Percentiles rank a stretch among this genome's conserved stretches.
Evolutionary conservation across 352 stramenopile species (phyloP).

Genomic region (Hyaloperonospora brassicae): DNA sequence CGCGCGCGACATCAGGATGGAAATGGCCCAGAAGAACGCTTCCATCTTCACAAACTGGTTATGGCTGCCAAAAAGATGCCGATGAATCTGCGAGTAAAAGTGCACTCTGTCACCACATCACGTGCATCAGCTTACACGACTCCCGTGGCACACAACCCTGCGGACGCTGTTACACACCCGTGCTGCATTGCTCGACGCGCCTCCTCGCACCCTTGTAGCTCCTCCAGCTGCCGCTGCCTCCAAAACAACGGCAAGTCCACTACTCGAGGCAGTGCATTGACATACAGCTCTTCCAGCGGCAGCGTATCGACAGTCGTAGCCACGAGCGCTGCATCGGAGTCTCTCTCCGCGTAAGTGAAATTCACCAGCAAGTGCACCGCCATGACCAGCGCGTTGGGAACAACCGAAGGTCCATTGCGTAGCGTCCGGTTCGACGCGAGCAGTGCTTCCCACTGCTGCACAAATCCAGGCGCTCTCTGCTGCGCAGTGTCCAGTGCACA

Average conservation of each 20-base stretch:
- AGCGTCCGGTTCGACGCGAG: slow-evolving; percentile 29
- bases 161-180: slow-evolving; percentile 31
- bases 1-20: slow-evolving; percentile 70
- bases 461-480: slow-evolving; percentile 53
- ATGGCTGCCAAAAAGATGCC: slow-evolving; percentile 53
- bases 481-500: slow-evolving; percentile 50
- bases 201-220: slow-evolving; percentile 56
- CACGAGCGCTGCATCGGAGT: slow-evolving; percentile 15
- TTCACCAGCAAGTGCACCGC: slow-evolving; percentile 61
- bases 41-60: slow-evolving; percentile 47
- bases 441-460: slow-evolving; percentile 47
- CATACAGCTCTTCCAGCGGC: slow-evolving; percentile 46
- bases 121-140: too few species aligned
- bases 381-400: slow-evolving; percentile 60
- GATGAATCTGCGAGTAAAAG: slow-evolving; percentile 65
- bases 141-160: too few species aligned
- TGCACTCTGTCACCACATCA: slow-evolving; percentile 24
- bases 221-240: slow-evolving; percentile 48
- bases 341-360: slow-evolving; percentile 30
- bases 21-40: slow-evolving; percentile 78
- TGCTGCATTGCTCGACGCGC: slow-evolving; percentile 53
- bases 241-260: slow-evolving; percentile 69
- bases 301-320: slow-evolving; percentile 9
- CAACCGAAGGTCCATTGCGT: slow-evolving; percentile 29
- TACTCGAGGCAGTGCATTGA: slow-evolving; percentile 41